Evolutionary conservation across 208 protist genomes (phyloP), one percentile per base, ranked within the genome.

Genomic region (Crithidia fasciculata): DNA sequence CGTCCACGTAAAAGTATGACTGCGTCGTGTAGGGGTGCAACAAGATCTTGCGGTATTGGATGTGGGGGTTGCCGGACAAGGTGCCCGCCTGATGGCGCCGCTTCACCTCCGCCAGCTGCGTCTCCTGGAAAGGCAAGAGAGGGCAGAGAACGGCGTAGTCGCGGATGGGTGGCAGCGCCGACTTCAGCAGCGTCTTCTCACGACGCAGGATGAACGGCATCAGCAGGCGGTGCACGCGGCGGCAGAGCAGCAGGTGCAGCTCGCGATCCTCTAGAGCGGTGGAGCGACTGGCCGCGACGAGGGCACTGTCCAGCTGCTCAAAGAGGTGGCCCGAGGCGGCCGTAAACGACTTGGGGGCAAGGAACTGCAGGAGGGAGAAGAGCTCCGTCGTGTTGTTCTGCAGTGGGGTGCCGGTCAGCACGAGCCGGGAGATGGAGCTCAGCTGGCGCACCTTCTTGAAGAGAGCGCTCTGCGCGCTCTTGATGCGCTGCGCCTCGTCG

Each of bases 341-440:
- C 0, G 67, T 60, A 44, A 97, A 97, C 37, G 82, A 68, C 0
- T 88, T 47, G n/a, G 86, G 81, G n/a, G 94, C 87, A 15, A 98
- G 60, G 80, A 98, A 98, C 59, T 96, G 89, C 28, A 99, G 69
- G 13, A 99, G 78, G 5, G 87, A 81, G 74, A 92, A 99, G 8
- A 98, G 70, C 84, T 99, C 97, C 59, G 80, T 76, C 28, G 94
- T 86, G 80, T 98, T 97, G 80, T 99, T 99, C 77, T 99, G 97
- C 64, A 98, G 68, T 13, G 96, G 96, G 8, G 96, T 98, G 39
- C 96, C 97, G 1, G 82, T 94, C 45, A 96, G 74, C 28, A 92
- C 73, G 2, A 93, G 53, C n/a, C 77, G 72, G 16, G 85, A 81
- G 8, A 78, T 52, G 9, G 69, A 49, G 5, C 7, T 8, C 16